Evolutionary conservation across 108 stramenopile genomes (phyloP).

Genomic region (Poteriospumella lacustris): DNA sequence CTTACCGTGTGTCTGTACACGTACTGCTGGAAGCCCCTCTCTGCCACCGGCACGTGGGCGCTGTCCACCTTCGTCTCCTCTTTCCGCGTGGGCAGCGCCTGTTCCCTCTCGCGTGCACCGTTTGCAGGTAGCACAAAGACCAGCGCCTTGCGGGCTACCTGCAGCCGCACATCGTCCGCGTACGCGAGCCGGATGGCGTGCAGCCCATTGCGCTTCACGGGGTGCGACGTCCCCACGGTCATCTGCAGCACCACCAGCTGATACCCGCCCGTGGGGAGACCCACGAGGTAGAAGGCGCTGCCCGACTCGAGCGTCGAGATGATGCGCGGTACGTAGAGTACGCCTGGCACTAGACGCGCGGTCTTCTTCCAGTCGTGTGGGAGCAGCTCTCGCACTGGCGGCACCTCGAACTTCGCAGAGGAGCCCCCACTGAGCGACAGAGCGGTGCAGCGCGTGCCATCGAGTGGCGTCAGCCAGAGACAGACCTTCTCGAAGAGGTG

Average conservation of each 20-base stretch:
- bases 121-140: not conserved
- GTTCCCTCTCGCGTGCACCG: not conserved
- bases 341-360: no score
- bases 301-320: no score
- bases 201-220: not conserved
- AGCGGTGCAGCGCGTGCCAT: no score
- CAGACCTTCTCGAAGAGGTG: no score
- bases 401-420: no score
- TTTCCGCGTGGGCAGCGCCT: not conserved
- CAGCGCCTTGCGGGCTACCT: not conserved
- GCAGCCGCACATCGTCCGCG: not conserved
- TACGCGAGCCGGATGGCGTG: not conserved
- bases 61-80: not conserved
- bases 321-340: no score
- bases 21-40: not conserved
- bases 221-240: not conserved
- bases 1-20: not conserved
- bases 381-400: no score
- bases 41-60: not conserved
- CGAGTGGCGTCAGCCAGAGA: no score
- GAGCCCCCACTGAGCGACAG: no score
- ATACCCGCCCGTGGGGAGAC: no score
- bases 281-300: no score
- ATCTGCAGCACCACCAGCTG: not conserved
- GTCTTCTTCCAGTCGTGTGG: no score